Evolutionary conservation across 1,284 basidiomycete genomes (phyloP), one percentile per base, ranked within the genome.

Genomic region (Trichosporon sp.): DNA sequence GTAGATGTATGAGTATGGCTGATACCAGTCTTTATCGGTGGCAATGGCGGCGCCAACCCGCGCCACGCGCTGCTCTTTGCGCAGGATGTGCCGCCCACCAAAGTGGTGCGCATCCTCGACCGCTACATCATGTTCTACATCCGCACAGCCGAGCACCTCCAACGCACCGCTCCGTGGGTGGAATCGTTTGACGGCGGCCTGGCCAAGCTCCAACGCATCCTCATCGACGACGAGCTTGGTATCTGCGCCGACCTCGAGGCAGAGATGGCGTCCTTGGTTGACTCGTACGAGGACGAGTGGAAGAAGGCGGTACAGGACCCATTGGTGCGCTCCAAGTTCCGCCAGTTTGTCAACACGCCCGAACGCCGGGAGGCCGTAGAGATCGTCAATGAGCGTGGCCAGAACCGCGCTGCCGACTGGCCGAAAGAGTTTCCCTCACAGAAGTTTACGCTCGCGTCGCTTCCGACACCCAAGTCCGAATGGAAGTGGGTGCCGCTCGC

Each of bases 91-190:
- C 88, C 89, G 0, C 89, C 88, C 0, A 87, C 87, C 31, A 88
- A 88, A 74, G 90, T 91, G 37, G 80, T 90, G 67, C 86, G 86
- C 59, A 88, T 91, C 74, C 84, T 92, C 51, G 91, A 92, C 77
- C 86, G 91, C 31, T 92, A 89, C 84, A 80, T 91, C 31, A 88
- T 89, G 85, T 89, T 89, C 77, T 92, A 92, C 81, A 91, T 92
- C 73, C 87, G 87, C 63, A 90, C 91, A 0, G 91, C 91, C 51
- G 90, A 91, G 77, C 87, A 86, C 75, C 84, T 91, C 16, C 87
- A 88, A 83, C 87, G 91, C 16, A 92, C 91, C 0, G 91, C 91
- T 0, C 86, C 90, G 31, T 92, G 91, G 91, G 85, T 92, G 87
- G 68, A 88, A 87, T 65, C 35, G 35, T 37, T 37, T 10, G 35